Percentiles rank a stretch among this genome's conserved stretches.
phyloP scores from a whole-genome alignment of 2,329 filamentous ascomycete species.

The Aspergillus pseudonomiae region DNA sequence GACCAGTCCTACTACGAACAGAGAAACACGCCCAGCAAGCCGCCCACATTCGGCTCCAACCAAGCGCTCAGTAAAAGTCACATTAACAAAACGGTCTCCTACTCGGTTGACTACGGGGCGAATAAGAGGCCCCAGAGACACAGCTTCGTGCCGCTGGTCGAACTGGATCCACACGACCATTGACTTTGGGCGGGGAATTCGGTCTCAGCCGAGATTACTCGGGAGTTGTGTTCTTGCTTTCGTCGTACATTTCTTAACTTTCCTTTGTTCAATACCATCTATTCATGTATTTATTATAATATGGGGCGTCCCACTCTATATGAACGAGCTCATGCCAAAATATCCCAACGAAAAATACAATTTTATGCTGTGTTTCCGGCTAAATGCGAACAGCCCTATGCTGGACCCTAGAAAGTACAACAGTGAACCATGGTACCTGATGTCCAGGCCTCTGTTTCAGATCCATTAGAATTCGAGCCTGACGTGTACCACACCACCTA shows the following conservation, averaged over 20 bases:
- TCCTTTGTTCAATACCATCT: background rate
- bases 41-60: background rate
- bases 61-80: constrained; percentile 14
- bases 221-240: background rate
- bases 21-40: constrained; percentile 2
- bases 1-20: constrained; percentile 18
- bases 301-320: background rate
- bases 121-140: constrained; percentile 11
- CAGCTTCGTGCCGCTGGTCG: constrained; percentile 2
- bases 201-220: background rate
- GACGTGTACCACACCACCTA: too few species aligned
- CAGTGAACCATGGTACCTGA: background rate
- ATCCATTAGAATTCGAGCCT: background rate
- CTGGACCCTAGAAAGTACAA: background rate
- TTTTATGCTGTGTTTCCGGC: background rate
- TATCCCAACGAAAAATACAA: background rate
- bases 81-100: constrained; percentile 30
- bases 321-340: background rate
- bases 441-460: background rate
- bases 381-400: background rate
- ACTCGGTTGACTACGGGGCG: constrained; percentile 28
- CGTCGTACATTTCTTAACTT: background rate
- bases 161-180: constrained; percentile 1
- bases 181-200: background rate
- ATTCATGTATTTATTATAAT: background rate